phyloP scores from a whole-genome alignment of 345 rosid species.

The Bruguiera parviflora region DNA sequence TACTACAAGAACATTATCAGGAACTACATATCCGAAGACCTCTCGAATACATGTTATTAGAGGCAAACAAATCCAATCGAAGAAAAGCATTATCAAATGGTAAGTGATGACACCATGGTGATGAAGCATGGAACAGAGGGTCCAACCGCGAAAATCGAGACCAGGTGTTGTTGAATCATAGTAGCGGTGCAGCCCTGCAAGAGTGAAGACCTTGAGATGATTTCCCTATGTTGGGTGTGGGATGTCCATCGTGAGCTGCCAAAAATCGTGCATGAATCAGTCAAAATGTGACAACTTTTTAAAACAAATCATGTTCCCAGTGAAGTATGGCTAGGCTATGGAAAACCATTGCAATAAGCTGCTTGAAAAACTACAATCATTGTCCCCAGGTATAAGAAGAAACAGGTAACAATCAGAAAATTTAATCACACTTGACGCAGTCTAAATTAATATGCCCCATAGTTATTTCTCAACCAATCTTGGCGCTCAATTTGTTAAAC shows the following conservation, averaged over 20 bases:
- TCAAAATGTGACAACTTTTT: neutral
- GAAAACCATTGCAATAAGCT: too few species aligned
- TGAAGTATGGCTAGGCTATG: too few species aligned
- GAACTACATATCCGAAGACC: neutral
- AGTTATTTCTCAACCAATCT: slow-evolving; percentile 25
- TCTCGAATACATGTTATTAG: neutral
- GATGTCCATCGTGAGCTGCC: slow-evolving; percentile 64
- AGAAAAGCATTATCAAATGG: neutral
- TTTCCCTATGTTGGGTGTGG: slow-evolving; percentile 88
- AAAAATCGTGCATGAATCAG: slow-evolving; percentile 13
- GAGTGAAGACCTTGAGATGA: slow-evolving; percentile 62
- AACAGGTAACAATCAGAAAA: neutral
- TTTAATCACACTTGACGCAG: too few species aligned
- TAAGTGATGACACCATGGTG: neutral
- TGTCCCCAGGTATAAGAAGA: neutral
- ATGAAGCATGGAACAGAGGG: neutral
- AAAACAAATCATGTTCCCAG: neutral
- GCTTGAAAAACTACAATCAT: neutral
- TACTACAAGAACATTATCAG: neutral
- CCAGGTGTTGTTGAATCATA: slow-evolving; percentile 79
- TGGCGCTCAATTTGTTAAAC: slow-evolving; percentile 69
- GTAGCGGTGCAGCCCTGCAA: slow-evolving; percentile 74
- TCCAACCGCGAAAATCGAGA: slow-evolving; percentile 62
- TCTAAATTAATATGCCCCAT: too few species aligned
- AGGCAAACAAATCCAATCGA: neutral